Evolutionary conservation across 164 flowering plant species (phyloP).

Genomic region (Platanus orientalis): DNA sequence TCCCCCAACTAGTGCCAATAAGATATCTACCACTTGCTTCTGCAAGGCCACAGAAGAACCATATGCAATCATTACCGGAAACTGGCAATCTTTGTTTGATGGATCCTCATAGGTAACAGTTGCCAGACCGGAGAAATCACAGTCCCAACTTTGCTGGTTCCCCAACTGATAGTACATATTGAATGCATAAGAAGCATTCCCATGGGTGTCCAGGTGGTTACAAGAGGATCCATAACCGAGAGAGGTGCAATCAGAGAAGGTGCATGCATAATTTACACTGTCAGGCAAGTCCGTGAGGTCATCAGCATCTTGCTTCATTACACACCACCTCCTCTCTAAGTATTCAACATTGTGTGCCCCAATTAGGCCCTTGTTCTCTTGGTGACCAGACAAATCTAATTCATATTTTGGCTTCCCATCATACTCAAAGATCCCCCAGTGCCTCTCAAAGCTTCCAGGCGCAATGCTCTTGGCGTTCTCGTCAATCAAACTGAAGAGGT

Average conservation of each 20-base stretch:
- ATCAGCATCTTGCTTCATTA: constrained; percentile 31
- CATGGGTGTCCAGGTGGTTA: constrained; percentile 35
- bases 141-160: constrained; percentile 42
- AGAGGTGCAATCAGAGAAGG: constrained; percentile 68
- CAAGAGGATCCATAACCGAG: constrained; percentile 72
- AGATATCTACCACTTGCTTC: constrained; percentile 7
- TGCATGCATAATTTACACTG: constrained; percentile 59
- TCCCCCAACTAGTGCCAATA: constrained; percentile 3
- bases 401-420: constrained; percentile 89
- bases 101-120: constrained; percentile 49
- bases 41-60: constrained; percentile 22
- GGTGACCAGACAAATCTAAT: constrained; percentile 47
- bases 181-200: constrained; percentile 82
- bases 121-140: constrained; percentile 63
- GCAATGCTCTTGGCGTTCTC: constrained; percentile 70
- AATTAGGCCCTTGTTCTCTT: constrained; percentile 29
- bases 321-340: constrained; percentile 57
- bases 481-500: constrained; percentile 79
- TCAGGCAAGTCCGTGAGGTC: constrained; percentile 32
- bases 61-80: constrained; percentile 61
- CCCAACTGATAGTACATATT: constrained; percentile 72
- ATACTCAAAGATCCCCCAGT: constrained; percentile 89
- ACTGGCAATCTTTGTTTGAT: constrained; percentile 41
- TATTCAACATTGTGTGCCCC: constrained; percentile 61
- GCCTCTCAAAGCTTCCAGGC: constrained; percentile 88